phyloP scores from a whole-genome alignment of 805 yeast genomes.

The Candida awuae region DNA sequence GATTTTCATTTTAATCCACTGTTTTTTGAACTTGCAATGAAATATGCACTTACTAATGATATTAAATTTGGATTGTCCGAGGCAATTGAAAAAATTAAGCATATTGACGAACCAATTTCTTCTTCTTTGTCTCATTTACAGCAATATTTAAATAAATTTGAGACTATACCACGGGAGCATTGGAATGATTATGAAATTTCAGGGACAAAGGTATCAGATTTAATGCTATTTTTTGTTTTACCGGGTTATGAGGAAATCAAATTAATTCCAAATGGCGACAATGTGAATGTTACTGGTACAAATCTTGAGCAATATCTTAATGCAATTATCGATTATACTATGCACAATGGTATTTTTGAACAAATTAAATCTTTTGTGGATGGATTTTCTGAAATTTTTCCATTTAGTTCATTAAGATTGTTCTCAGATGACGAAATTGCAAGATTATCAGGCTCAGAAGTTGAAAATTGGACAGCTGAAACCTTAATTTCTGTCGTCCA shows the following conservation, averaged over 20 bases:
- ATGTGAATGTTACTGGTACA: slow-evolving; percentile 36
- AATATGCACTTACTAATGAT: slow-evolving; percentile 6
- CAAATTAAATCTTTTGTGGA: slow-evolving; percentile 64
- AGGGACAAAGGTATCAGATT: slow-evolving; percentile 37
- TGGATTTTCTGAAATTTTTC: slow-evolving; percentile 81
- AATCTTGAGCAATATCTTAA: slow-evolving; percentile 55
- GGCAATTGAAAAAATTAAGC: slow-evolving; percentile 32
- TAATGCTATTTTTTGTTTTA: slow-evolving; percentile 57
- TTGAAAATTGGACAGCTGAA: slow-evolving; percentile 78
- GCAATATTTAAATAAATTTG: slow-evolving; percentile 30
- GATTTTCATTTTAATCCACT: slow-evolving; percentile 71
- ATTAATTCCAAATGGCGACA: slow-evolving; percentile 48
- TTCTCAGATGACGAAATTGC: slow-evolving; percentile 71
- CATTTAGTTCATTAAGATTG: slow-evolving; percentile 60
- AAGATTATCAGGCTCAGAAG: slow-evolving; percentile 63
- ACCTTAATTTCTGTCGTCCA: slow-evolving; percentile 53
- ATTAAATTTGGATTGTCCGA: slow-evolving; percentile 1
- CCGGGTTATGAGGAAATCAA: slow-evolving; percentile 70
- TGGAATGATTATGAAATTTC: slow-evolving; percentile 15
- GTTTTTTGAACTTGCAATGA: slow-evolving; percentile 55
- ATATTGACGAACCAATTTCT: slow-evolving; percentile 53
- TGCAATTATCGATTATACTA: slow-evolving; percentile 46
- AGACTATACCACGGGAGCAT: slow-evolving; percentile 5
- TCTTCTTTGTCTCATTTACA: slow-evolving; percentile 47
- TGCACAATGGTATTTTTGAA: slow-evolving; percentile 53